Evolutionary conservation across 371 early-diverging fungal species (phyloP).

Genomic region (Fennellomyces sp.): DNA sequence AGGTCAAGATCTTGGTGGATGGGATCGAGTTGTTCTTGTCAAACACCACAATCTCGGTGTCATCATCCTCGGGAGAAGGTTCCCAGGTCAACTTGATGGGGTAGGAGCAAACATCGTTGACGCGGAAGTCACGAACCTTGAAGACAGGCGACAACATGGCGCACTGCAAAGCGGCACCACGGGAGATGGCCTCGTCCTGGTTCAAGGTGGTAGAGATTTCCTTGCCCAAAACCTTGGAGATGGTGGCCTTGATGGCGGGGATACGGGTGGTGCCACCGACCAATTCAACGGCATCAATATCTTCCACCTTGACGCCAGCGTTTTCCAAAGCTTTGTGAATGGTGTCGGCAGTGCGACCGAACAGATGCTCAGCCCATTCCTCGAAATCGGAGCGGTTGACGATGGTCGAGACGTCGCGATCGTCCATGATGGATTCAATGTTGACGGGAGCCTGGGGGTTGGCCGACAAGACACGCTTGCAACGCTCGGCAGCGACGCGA

Average conservation of each 20-base stretch:
- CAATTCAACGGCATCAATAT: slow-evolving; percentile 92
- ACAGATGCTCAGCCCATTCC: slow-evolving; percentile 75
- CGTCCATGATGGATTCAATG: slow-evolving; percentile 95
- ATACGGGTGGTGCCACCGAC: slow-evolving; percentile 96
- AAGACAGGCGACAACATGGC: slow-evolving; percentile 97
- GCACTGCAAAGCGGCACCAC: slow-evolving; percentile 96
- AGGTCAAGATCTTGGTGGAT: slow-evolving; percentile 86
- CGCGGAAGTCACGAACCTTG: slow-evolving; percentile 94
- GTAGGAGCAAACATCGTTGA: slow-evolving; percentile 83
- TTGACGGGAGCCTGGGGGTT: slow-evolving; percentile 90
- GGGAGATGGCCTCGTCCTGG: slow-evolving; percentile 96
- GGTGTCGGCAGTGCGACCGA: slow-evolving; percentile 75
- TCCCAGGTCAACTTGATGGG: slow-evolving; percentile 74
- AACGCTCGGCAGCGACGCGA: slow-evolving; percentile 89
- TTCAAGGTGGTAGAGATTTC: slow-evolving; percentile 93
- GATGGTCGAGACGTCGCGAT: slow-evolving; percentile 86
- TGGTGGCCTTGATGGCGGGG: slow-evolving; percentile 88
- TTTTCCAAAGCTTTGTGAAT: slow-evolving; percentile 78
- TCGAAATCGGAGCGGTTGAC: slow-evolving; percentile 87
- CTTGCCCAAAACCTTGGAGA: slow-evolving; percentile 83
- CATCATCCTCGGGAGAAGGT: slow-evolving; percentile 70
- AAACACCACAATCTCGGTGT: slow-evolving; percentile 75
- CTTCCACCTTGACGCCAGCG: slow-evolving; percentile 77
- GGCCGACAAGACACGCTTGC: slow-evolving; percentile 96
- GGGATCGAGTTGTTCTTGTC: slow-evolving; percentile 76